A percentile compares a stretch with the other conserved stretches of the same genome.
Conservation (phyloP, 2,329 filamentous ascomycete genomes). For the Pseudophaeomoniella oleicola region DNA sequence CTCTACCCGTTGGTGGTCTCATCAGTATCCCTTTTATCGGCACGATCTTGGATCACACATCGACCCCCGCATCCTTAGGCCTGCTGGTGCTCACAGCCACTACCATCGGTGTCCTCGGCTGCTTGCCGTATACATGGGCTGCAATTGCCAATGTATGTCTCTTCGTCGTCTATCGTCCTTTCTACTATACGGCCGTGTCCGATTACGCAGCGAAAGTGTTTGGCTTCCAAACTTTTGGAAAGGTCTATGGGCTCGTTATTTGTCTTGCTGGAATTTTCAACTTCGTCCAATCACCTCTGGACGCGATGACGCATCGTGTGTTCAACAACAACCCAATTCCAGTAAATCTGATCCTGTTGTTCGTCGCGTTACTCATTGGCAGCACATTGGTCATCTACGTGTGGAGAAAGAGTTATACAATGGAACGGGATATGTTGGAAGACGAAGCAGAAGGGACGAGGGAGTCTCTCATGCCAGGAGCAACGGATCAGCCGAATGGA, state of each 20-base stretch:
- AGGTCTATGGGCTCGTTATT: slow-evolving; percentile 85
- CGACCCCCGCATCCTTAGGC: slow-evolving; percentile 55
- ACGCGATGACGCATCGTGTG: slow-evolving; percentile 58
- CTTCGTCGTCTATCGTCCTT: slow-evolving; percentile 33
- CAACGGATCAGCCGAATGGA: slow-evolving; percentile 6
- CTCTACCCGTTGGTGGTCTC: slow-evolving; percentile 69
- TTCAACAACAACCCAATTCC: slow-evolving; percentile 63
- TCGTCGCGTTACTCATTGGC: slow-evolving; percentile 49
- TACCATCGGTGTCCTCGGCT: slow-evolving; percentile 59
- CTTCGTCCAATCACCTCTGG: slow-evolving; percentile 67
- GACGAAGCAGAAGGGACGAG: slow-evolving; percentile 12
- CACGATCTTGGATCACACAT: slow-evolving; percentile 59
- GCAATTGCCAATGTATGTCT: slow-evolving; percentile 59
- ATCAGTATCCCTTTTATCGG: slow-evolving; percentile 81
- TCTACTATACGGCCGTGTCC: slow-evolving; percentile 18
- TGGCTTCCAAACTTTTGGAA: slow-evolving; percentile 81
- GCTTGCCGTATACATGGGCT: slow-evolving; percentile 55
- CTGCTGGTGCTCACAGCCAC: slow-evolving; percentile 59
- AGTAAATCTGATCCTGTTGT: slow-evolving; percentile 56
- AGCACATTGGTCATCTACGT: slow-evolving; percentile 54
- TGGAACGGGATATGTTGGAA: slow-evolving; percentile 13
- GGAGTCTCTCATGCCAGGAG: slow-evolving; percentile 10
- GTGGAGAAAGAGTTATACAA: slow-evolving; percentile 26
- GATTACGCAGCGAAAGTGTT: slow-evolving; percentile 89
- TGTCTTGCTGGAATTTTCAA: slow-evolving; percentile 73